Evolutionary conservation across 176 grass and related monocot genomes (phyloP), one percentile per base, ranked within the genome.

Genomic region (Thinopyrum elongatum): DNA sequence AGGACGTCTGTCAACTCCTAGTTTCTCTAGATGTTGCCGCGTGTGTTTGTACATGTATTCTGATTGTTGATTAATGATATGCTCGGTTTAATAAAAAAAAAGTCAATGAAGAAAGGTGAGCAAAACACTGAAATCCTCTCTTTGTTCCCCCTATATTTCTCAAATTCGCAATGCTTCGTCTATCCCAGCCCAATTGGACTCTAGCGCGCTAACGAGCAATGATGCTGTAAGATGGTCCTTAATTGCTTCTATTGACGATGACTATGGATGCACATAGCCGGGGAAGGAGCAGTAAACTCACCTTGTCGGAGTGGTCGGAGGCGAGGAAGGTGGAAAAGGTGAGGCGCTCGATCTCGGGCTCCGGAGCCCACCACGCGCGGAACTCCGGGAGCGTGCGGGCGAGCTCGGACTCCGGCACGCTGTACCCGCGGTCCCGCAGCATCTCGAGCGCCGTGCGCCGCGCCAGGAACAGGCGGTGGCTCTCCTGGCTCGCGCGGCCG

Each of bases 371-470:
- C 90, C 88, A 91, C 35, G 90, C 74, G 21, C 96, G 90, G 92
- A 98, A 98, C 89, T 92, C 88, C 27, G 89, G 80, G 39, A 95
- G 96, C 10, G 86, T 91, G 68, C 88, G 82, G 25, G 87, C 66
- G 76, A 95, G 66, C 38, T 91, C 88, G 15, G 31, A 65, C 68
- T 91, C 88, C 44, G 75, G 70, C 21, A 98, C 86, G 51, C 15
- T 28, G 82, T 92, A 92, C 49, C 92, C 90, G 26, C 96, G 96
- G 84, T 98, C 93, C 16, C 90, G 91, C 30, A 98, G 88, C 93
- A 98, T 98, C 90, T 98, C 93, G 67, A 95, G 81, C 57, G 83
- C 84, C 61, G 96, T 98, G 21, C 93, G 96, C 25, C 90, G 92
- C 74, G 91, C 96, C 67, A 95, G 90, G 90, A 95, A 98, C 65